These are phyloP conservation scores for Beauveria sp. DNA, from an alignment of 2,329 filamentous ascomycete genomes.

Conservation along the genomic window DNA sequence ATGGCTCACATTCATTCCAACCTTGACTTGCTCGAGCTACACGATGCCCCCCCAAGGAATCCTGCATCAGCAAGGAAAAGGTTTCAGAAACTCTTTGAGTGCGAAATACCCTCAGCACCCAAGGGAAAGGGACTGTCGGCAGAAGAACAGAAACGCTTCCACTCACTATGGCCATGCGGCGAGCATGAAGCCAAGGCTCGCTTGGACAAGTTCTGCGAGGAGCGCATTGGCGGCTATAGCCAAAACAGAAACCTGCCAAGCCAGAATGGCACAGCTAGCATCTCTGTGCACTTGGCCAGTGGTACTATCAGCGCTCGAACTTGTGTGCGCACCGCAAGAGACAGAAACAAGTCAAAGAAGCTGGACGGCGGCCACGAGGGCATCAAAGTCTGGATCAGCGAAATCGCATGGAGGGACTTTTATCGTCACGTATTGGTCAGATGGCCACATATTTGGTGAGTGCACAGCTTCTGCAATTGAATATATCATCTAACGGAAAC, in stretches of 20 bases:
- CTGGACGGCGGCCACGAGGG: conserved; percentile 61
- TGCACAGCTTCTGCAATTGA: background rate
- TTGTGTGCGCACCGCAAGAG: conserved; percentile 54
- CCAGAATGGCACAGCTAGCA: conserved; percentile 52
- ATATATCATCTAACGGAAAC: background rate
- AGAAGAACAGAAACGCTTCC: conserved; percentile 51
- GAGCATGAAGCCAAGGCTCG: conserved; percentile 62
- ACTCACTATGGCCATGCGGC: conserved; percentile 62
- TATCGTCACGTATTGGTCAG: conserved; percentile 78
- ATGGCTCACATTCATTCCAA: conserved; percentile 64
- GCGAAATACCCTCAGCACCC: conserved; percentile 53
- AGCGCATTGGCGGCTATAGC: conserved; percentile 55
- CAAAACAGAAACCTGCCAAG: conserved; percentile 59
- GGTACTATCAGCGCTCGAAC: conserved; percentile 63
- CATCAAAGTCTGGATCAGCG: conserved; percentile 68
- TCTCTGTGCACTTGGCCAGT: conserved; percentile 66
- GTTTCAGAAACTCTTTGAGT: conserved; percentile 52
- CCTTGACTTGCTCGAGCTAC: conserved; percentile 56
- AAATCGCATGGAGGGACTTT: conserved; percentile 82
- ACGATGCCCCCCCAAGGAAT: conserved; percentile 38
- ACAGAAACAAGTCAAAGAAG: conserved; percentile 54
- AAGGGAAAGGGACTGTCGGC: conserved; percentile 51
- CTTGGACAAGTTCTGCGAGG: conserved; percentile 59
- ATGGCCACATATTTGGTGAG: conserved; percentile 75
- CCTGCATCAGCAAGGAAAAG: conserved; percentile 28